Base-by-base conservation (phyloP, 257 asterid species). In the Fraxinus pennsylvanica region DNA sequence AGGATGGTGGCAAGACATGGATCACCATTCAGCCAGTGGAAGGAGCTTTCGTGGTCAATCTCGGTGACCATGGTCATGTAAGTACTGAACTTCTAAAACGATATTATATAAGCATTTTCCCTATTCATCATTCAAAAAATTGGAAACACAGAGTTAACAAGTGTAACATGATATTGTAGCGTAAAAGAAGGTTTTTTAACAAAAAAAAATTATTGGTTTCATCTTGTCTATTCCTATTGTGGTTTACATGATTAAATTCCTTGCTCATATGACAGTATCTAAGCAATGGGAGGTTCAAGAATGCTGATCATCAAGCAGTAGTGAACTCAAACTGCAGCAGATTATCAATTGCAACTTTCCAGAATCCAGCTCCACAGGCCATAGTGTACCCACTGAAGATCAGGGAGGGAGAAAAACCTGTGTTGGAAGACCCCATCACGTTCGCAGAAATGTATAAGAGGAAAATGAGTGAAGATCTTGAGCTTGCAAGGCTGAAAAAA, bases 231-330 rank as follows among this genome's bases (percentile, higher is more conserved):
- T 45, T 45, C 17, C 54, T 43, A 10, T 43, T 43, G 50, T 43
- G 57, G 15, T 47, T 47, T 47, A 47, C n/a, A 15, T 47, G 57
- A 47, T 13, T 74, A 6, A 36, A 36, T 14, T 6, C 65, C 41
- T 38, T 47, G 57, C 57, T 47, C 57, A 14, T 1, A 47, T 43
- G 32, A 14, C 81, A 94, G 98, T 95, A 83, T 61, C 74, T 95
- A 50, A 95, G 99, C 85, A 93, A 95, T 33, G 99, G 99, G 80
- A 85, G 99, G 86, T 95, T 95, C 88, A 95, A 90, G 91, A 93
- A 89, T 17, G 99, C 98, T 1, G 99, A 95, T 68, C 98, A 95
- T 57, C 99, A 89, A 78, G 99, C 91, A 0, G 98, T 86, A 1
- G 98, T 95, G 81, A 95, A 95, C 88, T 90, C 97, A 0, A 84